phyloP scores from a whole-genome alignment of 164 flowering plant genomes.

The Magnolia officinalis region DNA sequence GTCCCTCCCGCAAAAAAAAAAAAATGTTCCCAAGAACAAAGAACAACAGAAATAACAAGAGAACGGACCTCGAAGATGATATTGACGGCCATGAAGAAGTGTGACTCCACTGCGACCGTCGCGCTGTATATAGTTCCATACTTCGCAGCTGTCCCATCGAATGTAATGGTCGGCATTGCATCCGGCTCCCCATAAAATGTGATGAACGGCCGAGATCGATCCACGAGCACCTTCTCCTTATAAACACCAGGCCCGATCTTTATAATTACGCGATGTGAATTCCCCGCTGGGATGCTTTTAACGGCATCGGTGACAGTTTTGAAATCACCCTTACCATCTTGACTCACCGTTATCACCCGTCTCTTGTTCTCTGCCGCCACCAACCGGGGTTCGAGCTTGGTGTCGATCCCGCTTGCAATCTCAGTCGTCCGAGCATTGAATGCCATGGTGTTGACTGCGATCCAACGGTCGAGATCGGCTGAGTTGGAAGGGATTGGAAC shows the following conservation, averaged over 20 bases:
- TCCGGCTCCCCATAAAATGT: constrained; percentile 42
- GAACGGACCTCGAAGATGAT: constrained; percentile 36
- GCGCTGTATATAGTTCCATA: constrained; percentile 55
- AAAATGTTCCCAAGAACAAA: neutral
- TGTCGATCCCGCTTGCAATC: neutral
- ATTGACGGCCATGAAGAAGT: constrained; percentile 49
- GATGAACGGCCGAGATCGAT: constrained; percentile 35
- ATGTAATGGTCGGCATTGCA: constrained; percentile 29
- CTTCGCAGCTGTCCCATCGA: constrained; percentile 35
- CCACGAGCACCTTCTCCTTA: constrained; percentile 46
- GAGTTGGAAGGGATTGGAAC: neutral
- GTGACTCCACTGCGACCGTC: constrained; percentile 38
- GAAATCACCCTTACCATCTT: constrained; percentile 57
- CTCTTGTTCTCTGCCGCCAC: constrained; percentile 31
- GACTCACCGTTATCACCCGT: constrained; percentile 34
- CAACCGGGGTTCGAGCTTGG: constrained; percentile 26
- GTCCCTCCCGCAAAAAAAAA: no score
- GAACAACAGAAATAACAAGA: neutral
- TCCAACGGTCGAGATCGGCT: neutral
- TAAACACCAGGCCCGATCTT: constrained; percentile 46
- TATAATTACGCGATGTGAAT: constrained; percentile 33
- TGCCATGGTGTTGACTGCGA: neutral
- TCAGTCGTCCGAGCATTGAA: neutral
- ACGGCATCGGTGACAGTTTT: constrained; percentile 53
- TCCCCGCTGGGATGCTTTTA: constrained; percentile 42